Evolutionary conservation across 2,329 filamentous ascomycete genomes (phyloP), one percentile per base, ranked within the genome.

Genomic region (Xylaria sp.): DNA sequence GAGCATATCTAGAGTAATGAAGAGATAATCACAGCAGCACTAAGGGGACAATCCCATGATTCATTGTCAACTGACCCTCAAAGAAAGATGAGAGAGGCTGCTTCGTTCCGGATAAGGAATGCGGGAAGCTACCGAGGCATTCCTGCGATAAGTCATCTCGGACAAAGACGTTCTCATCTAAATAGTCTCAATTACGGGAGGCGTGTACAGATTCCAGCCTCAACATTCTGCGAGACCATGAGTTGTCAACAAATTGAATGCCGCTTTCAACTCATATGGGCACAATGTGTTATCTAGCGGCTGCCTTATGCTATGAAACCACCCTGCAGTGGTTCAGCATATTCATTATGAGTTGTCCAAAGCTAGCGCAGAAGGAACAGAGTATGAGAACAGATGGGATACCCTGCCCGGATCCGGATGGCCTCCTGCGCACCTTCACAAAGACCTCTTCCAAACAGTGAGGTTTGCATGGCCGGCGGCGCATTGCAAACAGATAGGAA

Each of bases 61-160:
- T 62, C 68, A 75, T 77, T 72, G 72, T 74, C 72, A 69, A 74
- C 64, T 37, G 69, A 72, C 63, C 65, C 65, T 73, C 73, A 63
- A 73, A 74, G 73, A 41, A 63, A 65, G 65, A 70, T 73, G 74
- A 73, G 66, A 65, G 63, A 39, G 25, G 20, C 20, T 68, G 41
- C 44, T 51, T 39, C 15, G 4, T 74, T 70, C 71, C 65, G 69
- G 57, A 68, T 65, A 60, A 67, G 72, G 74, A 74, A 74, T 69
- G 61, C 32, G 37, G 52, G 58, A 75, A 72, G 73, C 63, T 70
- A 34, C 52, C 60, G 55, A 62, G 71, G 57, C 72, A 75, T 75
- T 72, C 68, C 70, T 20, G 2, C 41, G 39, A 5, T 59, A 2
- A 39, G 18, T 28, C 20, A 54, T 15, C 32, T 23, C 57, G 20